Base-by-base conservation (phyloP, 306 rosid genomes). In the Styphnolobium japonicum region DNA sequence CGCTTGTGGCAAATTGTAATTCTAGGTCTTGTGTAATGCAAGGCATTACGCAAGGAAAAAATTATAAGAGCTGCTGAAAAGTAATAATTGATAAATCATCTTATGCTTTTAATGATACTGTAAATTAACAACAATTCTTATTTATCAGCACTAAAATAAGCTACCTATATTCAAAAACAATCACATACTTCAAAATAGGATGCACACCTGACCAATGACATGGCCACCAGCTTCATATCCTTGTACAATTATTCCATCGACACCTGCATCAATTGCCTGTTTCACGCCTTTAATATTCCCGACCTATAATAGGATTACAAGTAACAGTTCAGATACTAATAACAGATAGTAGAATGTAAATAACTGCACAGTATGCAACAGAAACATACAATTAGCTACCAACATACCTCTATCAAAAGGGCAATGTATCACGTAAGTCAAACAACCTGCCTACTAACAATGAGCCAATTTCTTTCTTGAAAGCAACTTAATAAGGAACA, bases 151-250 rank as follows among this genome's bases (percentile, higher is more conserved):
- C 12, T 12, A 23, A 21, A n/a, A 60, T 14, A 33, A 31, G 15
- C 68, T 23, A 33, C 21, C 5, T 8, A 22, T 45, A 11, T 6
- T 43, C 9, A 9, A 55, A 55, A 31, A 37, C 53, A 57, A 33
- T 31, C 15, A 19, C 14, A 74, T 10, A 67, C 14, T 75, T 15
- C 5, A 74, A 65, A 75, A 71, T 42, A 77, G 37, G 16, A 72
- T 40, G 71, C 25, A 39, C 71, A 92, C 98, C 94, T 90, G 92
- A 82, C 97, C 87, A 72, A 94, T 87, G 39, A 94, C 93, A 85
- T 92, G 98, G 42, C 97, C 97, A 60, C 98, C 97, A n/a, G 98
- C 98, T 79, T 92, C 98, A 40, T 63, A 85, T 49, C 97, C 98
- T 87, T 92, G 97, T 10, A 94, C 93, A 69, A 92, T 94, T 39